Evolutionary conservation across 805 yeast species (phyloP).

Genomic region (Monosporozyma siamensis): DNA sequence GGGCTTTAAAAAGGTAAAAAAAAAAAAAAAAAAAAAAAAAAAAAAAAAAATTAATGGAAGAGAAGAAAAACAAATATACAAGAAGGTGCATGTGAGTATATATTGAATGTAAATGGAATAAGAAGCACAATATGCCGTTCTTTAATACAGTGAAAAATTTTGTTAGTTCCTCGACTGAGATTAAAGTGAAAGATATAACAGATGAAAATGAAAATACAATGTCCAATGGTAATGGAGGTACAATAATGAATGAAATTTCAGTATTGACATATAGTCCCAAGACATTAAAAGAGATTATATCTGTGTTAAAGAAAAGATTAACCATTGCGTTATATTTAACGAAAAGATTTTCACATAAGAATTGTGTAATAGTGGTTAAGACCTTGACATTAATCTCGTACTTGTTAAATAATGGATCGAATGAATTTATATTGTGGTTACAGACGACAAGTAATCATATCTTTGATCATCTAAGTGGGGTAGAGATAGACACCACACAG

Average conservation of each 20-base stretch:
- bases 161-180: conserved; percentile 30
- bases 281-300: conserved; percentile 33
- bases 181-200: conserved; percentile 39
- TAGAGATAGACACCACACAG: conserved; percentile 28
- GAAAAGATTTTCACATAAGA: conserved; percentile 20
- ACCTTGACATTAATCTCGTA: conserved; percentile 45
- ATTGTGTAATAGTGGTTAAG: conserved; percentile 38
- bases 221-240: conserved; percentile 47
- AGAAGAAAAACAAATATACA: too few species aligned
- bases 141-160: conserved; percentile 24
- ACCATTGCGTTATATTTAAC: neutral
- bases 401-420: conserved; percentile 45
- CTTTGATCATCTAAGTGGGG: conserved; percentile 25
- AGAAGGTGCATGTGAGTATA: too few species aligned
- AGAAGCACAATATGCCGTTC: too few species aligned
- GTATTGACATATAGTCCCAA: conserved; percentile 35
- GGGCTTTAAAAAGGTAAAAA: too few species aligned
- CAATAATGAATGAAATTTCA: conserved; percentile 44
- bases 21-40: too few species aligned
- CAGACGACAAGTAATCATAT: conserved; percentile 23
- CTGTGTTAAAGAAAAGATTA: conserved; percentile 35
- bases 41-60: too few species aligned
- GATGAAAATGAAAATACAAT: conserved; percentile 33
- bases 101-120: too few species aligned
- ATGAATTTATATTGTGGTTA: conserved; percentile 41